Evolutionary conservation across 116 monocot species (phyloP), one percentile per base, ranked within the genome.

Genomic region (Dioscorea cayenensis): DNA sequence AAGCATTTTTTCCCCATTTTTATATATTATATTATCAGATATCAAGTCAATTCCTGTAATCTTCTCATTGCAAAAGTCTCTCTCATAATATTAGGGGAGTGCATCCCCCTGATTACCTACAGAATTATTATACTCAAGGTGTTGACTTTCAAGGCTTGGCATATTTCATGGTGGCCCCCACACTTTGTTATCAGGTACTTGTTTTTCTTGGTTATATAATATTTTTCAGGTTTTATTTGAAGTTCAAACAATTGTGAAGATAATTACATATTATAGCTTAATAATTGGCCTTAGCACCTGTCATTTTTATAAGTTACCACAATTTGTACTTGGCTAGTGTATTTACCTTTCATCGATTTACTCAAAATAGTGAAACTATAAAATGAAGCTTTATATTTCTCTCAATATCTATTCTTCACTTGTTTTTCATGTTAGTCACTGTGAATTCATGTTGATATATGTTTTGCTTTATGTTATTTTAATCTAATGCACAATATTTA

Each of bases 141-240:
- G 77, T 79, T 55, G 85, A 70, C 72, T 85, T 91, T 14, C 75
- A 80, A 80, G 84, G 78, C 65, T 77, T 99, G 50, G 75, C 66
- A 27, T 99, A 99, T 77, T 99, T 99, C 77, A 86, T 99, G 86
- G 65, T 99, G 78, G 99, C 99, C 75, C 99, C 99, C 2, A 99
- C 99, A 71, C 81, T 99, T 66, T 99, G 99, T 77, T 99, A 99
- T 48, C 99, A 99, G 94, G 99, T 99, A 81, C 1, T 27, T 62
- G 0, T 27, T 20, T 22, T 62, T 62, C 62, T 78, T 73, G 43
- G 43, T 43, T 43, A 10, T 7, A 9, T 55, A 16, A 18, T 55
- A n/a, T 55, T 4, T 4, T 55, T 55, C 55, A 18, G 55, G n/a
- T 16, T 16, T 55, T 55, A 5, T 5, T 55, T 55, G 1, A 5